phyloP scores from a whole-genome alignment of 2,329 filamentous ascomycete species.

The Aspergillus pseudoterreus region DNA sequence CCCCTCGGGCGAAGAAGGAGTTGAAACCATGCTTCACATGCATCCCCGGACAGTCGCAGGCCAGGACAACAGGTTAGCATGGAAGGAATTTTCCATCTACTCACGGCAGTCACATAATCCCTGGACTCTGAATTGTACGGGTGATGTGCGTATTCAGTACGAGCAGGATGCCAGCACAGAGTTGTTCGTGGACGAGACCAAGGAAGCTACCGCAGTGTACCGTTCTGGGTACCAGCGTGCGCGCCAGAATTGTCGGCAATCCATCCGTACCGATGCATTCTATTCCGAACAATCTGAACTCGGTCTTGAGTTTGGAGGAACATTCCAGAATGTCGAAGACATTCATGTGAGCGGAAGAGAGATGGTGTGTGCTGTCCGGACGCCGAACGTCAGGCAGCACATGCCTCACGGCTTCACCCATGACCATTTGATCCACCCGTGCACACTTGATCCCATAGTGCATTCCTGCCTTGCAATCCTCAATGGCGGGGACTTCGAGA shows the following conservation, averaged over 20 bases:
- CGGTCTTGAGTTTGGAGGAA: background rate
- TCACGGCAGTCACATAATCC: background rate
- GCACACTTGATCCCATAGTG: background rate
- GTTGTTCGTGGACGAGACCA: background rate
- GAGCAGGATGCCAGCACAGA: background rate
- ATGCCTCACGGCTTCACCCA: background rate
- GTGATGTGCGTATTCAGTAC: background rate
- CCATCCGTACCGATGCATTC: background rate
- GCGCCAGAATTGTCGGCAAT: background rate
- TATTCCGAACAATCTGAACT: background rate
- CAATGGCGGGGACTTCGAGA: background rate
- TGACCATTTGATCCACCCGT: background rate
- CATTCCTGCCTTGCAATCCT: background rate
- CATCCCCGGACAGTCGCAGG: background rate
- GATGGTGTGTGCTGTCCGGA: background rate
- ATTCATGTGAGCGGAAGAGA: background rate
- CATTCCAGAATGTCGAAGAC: background rate
- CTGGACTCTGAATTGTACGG: background rate
- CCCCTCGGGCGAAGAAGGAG: background rate
- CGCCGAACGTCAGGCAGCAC: background rate
- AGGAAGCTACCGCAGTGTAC: background rate
- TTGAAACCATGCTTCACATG: background rate
- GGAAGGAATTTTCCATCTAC: background rate
- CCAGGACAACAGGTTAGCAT: background rate
- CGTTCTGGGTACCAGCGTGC: background rate